These are phyloP conservation scores for Talaromyces marneffei DNA, from an alignment of 2,329 filamentous ascomycete species.

Conservation along the genomic window DNA sequence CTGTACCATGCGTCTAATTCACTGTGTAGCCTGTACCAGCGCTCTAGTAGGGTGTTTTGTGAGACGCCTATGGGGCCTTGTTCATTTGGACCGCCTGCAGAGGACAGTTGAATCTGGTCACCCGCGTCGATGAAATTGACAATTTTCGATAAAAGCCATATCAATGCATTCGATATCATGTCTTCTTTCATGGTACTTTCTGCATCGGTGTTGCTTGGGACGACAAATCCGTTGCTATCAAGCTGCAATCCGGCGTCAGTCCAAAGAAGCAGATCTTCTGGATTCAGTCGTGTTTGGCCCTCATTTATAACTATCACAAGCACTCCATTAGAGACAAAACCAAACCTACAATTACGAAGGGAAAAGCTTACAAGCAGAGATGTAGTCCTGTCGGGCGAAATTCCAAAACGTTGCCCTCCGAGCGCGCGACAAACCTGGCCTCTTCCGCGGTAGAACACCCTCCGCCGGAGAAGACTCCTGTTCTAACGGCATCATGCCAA, in stretches of 20 bases:
- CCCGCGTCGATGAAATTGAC: slow-evolving; percentile 59
- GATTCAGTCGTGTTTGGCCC: slow-evolving; percentile 55
- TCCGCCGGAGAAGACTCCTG: slow-evolving; percentile 40
- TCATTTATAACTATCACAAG: slow-evolving; percentile 47
- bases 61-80: slow-evolving; percentile 29
- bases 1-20: slow-evolving; percentile 57
- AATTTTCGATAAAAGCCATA: slow-evolving; percentile 62
- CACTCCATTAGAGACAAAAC: background rate
- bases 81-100: slow-evolving; percentile 21
- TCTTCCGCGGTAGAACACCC: slow-evolving; percentile 25
- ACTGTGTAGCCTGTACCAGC: slow-evolving; percentile 48
- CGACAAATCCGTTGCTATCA: slow-evolving; percentile 48
- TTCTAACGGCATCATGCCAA: slow-evolving; percentile 37
- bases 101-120: slow-evolving; percentile 41
- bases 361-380: slow-evolving; percentile 52
- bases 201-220: slow-evolving; percentile 38
- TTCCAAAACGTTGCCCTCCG: slow-evolving; percentile 62
- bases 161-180: slow-evolving; percentile 57
- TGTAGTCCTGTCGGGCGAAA: slow-evolving; percentile 60
- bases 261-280: slow-evolving; percentile 59
- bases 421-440: slow-evolving; percentile 47
- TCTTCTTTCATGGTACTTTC: slow-evolving; percentile 54
- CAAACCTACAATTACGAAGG: background rate
- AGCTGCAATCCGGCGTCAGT: slow-evolving; percentile 57
- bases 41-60: slow-evolving; percentile 40